Conservation (phyloP, 2,329 filamentous ascomycete species). For the Calonectria montana region DNA sequence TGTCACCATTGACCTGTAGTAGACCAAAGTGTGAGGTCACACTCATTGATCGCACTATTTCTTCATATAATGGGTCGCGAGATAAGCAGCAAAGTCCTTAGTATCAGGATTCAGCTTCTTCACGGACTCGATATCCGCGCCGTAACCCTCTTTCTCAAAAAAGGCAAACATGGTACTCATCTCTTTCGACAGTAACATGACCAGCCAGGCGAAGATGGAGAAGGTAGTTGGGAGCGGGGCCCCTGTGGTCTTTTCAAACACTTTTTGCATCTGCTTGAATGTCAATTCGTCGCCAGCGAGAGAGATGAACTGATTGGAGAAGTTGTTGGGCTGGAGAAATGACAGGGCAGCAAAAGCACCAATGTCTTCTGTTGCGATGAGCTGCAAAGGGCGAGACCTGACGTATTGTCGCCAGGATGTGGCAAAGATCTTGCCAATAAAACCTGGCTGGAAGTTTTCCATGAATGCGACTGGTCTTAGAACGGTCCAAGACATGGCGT, state of each 20-base stretch:
- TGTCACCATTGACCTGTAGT: no score
- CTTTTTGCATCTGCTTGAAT: constrained; percentile 42
- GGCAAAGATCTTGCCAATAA: constrained; percentile 46
- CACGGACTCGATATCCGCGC: constrained; percentile 43
- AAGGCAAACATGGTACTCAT: constrained; percentile 51
- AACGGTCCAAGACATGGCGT: constrained; percentile 50
- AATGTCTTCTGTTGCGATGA: constrained; percentile 47
- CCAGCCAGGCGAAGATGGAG: constrained; percentile 39
- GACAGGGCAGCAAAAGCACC: constrained; percentile 52
- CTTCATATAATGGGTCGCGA: background rate
- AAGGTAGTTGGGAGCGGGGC: constrained; percentile 44
- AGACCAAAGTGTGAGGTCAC: no score
- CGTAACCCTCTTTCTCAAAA: constrained; percentile 50
- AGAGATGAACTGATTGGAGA: constrained; percentile 45
- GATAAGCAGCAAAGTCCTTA: constrained; percentile 1
- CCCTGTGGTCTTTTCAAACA: constrained; percentile 48
- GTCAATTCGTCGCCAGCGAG: constrained; percentile 56
- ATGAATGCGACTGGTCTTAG: constrained; percentile 55
- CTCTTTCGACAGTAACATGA: constrained; percentile 46
- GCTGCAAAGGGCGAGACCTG: constrained; percentile 39
- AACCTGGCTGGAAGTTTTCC: constrained; percentile 50
- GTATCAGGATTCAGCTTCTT: constrained; percentile 7
- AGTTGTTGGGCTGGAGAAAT: constrained; percentile 48
- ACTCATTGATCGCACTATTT: background rate
- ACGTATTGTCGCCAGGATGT: constrained; percentile 46